Base-by-base conservation (phyloP, 768 basidiomycete genomes). In the Rhizopogon rudus region DNA sequence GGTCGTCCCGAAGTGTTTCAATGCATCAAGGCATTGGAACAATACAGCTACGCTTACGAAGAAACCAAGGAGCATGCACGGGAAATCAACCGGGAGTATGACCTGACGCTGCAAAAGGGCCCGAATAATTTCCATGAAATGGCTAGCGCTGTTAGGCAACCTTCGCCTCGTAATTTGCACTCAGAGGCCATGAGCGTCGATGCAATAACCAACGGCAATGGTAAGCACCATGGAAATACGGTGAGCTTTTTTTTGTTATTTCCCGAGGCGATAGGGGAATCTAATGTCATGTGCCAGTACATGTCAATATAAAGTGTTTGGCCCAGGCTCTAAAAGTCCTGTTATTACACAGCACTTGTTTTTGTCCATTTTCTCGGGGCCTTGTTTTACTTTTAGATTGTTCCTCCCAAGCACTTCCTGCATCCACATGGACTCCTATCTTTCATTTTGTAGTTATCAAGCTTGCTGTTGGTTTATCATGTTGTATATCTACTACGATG, bases 11-110 rank as follows among this genome's bases (percentile, higher is more conserved):
- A 95, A 69, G 91, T 89, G 33, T 71, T 78, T 53, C 86, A 88
- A 62, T 96, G 94, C 67, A 86, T 96, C 62, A 82, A 80, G 22
- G 94, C 90, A 29, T 77, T 97, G 22, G 81, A 89, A 63, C 94
- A 97, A 70, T 95, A 95, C 66, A 88, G 88, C 63, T 81, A 85
- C 62, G 87, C 91, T 17, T 93, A 92, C 61, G 92, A 92, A 65
- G 90, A 93, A 61, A 86, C 90, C 31, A 88, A 83, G 40, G 89
- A 91, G 29, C 82, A 86, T 63, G 88, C 91, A 3, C 75, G 75
- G 39, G 81, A 87, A 65, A 86, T 95, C 33, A 70, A 72, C 53
- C 73, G 70, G 9, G 63, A 79, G 62, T 82, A 71, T 75, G 78
- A 60, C 55, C 75, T 57, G 75, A 76, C 74, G 6, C 44, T 63